These are phyloP conservation scores for Peronospora belbahrii DNA, from an alignment of 352 stramenopile genomes.

Conservation along the genomic window DNA sequence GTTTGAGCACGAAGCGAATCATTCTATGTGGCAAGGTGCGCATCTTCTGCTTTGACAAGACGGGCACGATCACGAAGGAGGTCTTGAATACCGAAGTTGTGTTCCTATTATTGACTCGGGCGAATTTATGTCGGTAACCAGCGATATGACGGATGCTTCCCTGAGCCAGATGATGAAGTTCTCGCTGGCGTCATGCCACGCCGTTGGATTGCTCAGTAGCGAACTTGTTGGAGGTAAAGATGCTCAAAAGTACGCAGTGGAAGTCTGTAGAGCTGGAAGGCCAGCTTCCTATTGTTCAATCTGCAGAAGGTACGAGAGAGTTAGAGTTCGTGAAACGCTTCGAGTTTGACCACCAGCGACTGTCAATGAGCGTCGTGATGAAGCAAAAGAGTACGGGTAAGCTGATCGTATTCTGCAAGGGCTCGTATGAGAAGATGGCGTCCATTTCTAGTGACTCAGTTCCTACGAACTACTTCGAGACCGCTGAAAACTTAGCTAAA, in stretches of 20 bases:
- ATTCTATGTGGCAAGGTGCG: constrained; percentile 86
- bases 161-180: constrained; percentile 43
- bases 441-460: no score
- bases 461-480: constrained; percentile 49
- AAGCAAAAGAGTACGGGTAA: constrained; percentile 40
- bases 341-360: constrained; percentile 88
- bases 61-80: constrained; percentile 88
- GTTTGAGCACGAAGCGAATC: constrained; percentile 76
- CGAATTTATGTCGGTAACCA: constrained; percentile 35
- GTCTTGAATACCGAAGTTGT: constrained; percentile 67
- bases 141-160: constrained; percentile 39
- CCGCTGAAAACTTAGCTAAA: constrained; percentile 28
- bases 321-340: constrained; percentile 85
- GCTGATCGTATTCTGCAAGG: constrained; percentile 83
- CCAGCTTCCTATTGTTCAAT: constrained; percentile 36
- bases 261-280: constrained; percentile 48
- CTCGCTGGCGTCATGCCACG: constrained; percentile 77
- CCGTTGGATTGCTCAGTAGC: constrained; percentile 73
- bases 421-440: constrained; percentile 79
- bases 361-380: constrained; percentile 89
- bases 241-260: constrained; percentile 63
- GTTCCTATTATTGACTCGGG: constrained; percentile 7
- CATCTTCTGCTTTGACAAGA: constrained; percentile 91
- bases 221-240: constrained; percentile 71
- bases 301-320: constrained; percentile 19